phyloP scores from a whole-genome alignment of 2,329 filamentous ascomycete genomes.

The Pyrenophora teres region DNA sequence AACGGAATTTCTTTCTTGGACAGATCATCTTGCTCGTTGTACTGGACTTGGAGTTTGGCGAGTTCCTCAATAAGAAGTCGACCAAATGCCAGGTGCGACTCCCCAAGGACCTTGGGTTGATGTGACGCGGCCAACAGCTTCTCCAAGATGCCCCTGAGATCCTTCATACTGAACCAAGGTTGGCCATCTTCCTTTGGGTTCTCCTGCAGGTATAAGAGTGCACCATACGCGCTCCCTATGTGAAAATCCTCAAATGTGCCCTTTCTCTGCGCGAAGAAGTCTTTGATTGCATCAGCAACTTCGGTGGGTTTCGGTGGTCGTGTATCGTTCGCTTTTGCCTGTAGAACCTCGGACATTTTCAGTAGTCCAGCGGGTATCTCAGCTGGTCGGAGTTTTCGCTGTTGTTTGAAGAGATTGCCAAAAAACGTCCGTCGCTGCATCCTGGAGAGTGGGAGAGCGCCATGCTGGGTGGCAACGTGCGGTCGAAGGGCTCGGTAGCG shows the following conservation, averaged over 20 bases:
- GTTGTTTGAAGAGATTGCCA: slow-evolving; percentile 65
- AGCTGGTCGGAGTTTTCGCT: slow-evolving; percentile 62
- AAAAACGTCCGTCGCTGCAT: slow-evolving; percentile 64
- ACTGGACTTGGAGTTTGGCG: slow-evolving; percentile 13
- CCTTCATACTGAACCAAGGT: slow-evolving; percentile 38
- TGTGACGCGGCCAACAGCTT: slow-evolving; percentile 21
- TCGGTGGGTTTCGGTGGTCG: slow-evolving; percentile 68
- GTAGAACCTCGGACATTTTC: slow-evolving; percentile 70
- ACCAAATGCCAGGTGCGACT: slow-evolving; percentile 49
- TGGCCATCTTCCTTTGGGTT: slow-evolving; percentile 27
- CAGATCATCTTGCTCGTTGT: background rate
- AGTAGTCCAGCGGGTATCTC: slow-evolving; percentile 73
- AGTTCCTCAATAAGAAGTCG: slow-evolving; percentile 42
- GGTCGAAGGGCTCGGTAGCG: slow-evolving; percentile 42
- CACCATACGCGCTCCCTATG: slow-evolving; percentile 62
- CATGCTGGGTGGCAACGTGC: slow-evolving; percentile 28
- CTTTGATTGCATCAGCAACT: slow-evolving; percentile 61
- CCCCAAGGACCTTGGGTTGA: slow-evolving; percentile 45
- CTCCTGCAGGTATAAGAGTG: slow-evolving; percentile 65
- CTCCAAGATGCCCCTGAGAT: slow-evolving; percentile 21
- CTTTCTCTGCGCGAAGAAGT: slow-evolving; percentile 35
- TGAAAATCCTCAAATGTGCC: slow-evolving; percentile 37
- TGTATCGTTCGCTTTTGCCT: slow-evolving; percentile 64
- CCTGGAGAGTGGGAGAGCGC: slow-evolving; percentile 18
- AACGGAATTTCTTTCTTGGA: slow-evolving; percentile 6